These are phyloP conservation scores for Coleophoma eucalyptorum DNA, from an alignment of 2,329 filamentous ascomycete species.

Conservation along the genomic window DNA sequence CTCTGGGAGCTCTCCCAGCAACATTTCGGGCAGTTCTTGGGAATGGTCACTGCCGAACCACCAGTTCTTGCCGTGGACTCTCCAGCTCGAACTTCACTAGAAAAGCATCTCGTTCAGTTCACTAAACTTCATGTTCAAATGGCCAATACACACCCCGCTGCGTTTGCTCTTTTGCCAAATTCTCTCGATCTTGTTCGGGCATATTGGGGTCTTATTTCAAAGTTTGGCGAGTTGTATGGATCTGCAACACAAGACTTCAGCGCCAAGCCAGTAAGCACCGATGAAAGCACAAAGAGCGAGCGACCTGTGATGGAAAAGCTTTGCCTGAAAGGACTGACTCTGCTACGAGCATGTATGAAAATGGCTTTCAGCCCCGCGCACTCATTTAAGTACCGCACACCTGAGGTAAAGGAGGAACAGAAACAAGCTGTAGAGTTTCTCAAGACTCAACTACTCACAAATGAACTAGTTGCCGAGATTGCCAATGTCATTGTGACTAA, in stretches of 20 bases:
- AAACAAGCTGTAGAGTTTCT: slow-evolving; percentile 64
- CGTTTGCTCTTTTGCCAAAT: slow-evolving; percentile 78
- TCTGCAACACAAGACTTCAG: slow-evolving; percentile 31
- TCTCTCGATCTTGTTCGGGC: slow-evolving; percentile 72
- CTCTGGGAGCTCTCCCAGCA: slow-evolving; percentile 78
- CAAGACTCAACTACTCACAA: slow-evolving; percentile 70
- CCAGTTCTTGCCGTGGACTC: slow-evolving; percentile 38
- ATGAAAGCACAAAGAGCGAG: slow-evolving; percentile 44
- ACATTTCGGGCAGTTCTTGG: slow-evolving; percentile 75
- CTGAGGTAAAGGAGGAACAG: slow-evolving; percentile 73
- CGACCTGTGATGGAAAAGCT: slow-evolving; percentile 72
- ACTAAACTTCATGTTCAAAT: slow-evolving; percentile 90
- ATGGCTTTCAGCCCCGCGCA: slow-evolving; percentile 80
- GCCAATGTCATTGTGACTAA: slow-evolving; percentile 82
- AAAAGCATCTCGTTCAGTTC: slow-evolving; percentile 84
- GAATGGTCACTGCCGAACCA: slow-evolving; percentile 55
- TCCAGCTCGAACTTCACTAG: slow-evolving; percentile 59
- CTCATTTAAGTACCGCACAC: slow-evolving; percentile 78
- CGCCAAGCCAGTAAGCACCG: slow-evolving; percentile 41
- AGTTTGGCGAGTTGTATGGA: slow-evolving; percentile 72
- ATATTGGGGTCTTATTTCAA: slow-evolving; percentile 81
- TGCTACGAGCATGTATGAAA: slow-evolving; percentile 78
- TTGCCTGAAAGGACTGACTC: slow-evolving; percentile 75
- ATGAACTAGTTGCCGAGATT: slow-evolving; percentile 74
- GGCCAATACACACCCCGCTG: slow-evolving; percentile 72